Evolutionary conservation across 2,329 filamentous ascomycete species (phyloP).

Genomic region (Amphichorda felina): DNA sequence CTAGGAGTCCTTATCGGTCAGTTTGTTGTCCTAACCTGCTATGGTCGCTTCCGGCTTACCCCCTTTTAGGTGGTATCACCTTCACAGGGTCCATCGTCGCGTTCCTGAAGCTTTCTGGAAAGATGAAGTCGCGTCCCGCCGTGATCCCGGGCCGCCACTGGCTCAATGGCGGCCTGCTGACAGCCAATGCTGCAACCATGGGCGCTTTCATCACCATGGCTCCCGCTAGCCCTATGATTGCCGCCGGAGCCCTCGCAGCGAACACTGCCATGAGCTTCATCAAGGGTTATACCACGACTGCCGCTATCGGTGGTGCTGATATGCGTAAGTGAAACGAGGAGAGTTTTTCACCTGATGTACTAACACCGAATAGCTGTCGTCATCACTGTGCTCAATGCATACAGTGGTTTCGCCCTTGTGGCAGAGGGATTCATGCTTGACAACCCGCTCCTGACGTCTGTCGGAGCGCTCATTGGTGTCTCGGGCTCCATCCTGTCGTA

Average conservation of each 20-base stretch:
- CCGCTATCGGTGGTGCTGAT: conserved; percentile 84
- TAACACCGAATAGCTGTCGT: conserved; percentile 46
- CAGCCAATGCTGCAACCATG: conserved; percentile 72
- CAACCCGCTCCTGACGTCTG: conserved; percentile 72
- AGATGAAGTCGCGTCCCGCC: conserved; percentile 67
- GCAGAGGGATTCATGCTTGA: conserved; percentile 89
- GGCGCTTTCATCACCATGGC: conserved; percentile 73
- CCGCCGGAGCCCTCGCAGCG: conserved; percentile 63
- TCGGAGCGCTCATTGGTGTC: conserved; percentile 79
- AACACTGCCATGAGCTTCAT: conserved; percentile 70
- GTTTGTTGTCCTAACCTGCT: not conserved
- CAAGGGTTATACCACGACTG: conserved; percentile 79
- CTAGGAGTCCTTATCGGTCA: conserved; percentile 70
- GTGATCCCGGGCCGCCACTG: conserved; percentile 63
- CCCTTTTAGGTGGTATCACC: conserved; percentile 54
- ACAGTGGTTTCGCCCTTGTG: conserved; percentile 81
- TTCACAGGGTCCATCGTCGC: conserved; percentile 88
- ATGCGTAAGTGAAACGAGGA: conserved; percentile 50
- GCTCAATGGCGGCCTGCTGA: conserved; percentile 63
- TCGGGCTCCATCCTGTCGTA: conserved; percentile 83
- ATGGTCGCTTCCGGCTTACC: not conserved
- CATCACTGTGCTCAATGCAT: conserved; percentile 82
- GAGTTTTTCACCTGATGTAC: not conserved
- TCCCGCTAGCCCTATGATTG: conserved; percentile 66
- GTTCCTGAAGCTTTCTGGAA: conserved; percentile 75